Conservation (phyloP, 805 yeast genomes). For the Metschnikowia arizonensis region DNA sequence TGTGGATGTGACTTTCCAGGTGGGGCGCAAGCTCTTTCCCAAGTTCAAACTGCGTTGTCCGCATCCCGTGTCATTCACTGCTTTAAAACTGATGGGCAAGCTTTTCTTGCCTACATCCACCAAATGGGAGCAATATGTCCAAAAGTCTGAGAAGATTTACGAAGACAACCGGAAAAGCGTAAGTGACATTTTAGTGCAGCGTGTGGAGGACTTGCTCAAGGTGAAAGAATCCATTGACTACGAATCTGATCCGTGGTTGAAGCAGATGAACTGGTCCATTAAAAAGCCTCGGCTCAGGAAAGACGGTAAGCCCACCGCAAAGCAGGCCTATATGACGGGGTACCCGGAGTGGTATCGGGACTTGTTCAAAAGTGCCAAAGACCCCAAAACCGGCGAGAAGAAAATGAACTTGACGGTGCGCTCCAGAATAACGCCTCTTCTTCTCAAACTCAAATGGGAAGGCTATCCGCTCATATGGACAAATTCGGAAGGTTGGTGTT, state of each 20-base stretch:
- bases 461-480: slow-evolving; percentile 80
- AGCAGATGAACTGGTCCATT: slow-evolving; percentile 84
- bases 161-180: slow-evolving; percentile 55
- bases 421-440: slow-evolving; percentile 69
- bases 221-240: slow-evolving; percentile 28
- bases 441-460: slow-evolving; percentile 81
- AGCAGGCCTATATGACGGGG: slow-evolving; percentile 77
- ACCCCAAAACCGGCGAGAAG: slow-evolving; percentile 27
- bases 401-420: slow-evolving; percentile 62
- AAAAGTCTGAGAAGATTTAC: slow-evolving; percentile 62
- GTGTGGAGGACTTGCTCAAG: slow-evolving; percentile 58
- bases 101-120: slow-evolving; percentile 73
- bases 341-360: slow-evolving; percentile 91
- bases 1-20: slow-evolving; percentile 68
- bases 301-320: slow-evolving; percentile 62
- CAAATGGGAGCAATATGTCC: slow-evolving; percentile 71
- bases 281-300: slow-evolving; percentile 59
- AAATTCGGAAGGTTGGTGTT: slow-evolving; percentile 83
- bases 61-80: slow-evolving; percentile 93
- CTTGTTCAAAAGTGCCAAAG: slow-evolving; percentile 33
- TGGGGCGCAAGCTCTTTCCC: slow-evolving; percentile 68
- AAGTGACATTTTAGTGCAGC: slow-evolving; percentile 49
- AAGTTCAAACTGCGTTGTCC: slow-evolving; percentile 66
- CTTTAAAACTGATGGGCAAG: slow-evolving; percentile 67
- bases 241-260: slow-evolving; percentile 79